Evolutionary conservation across 2,329 filamentous ascomycete species (phyloP), one percentile per base, ranked within the genome.

Genomic region (Arthrobotrys megalospora): DNA sequence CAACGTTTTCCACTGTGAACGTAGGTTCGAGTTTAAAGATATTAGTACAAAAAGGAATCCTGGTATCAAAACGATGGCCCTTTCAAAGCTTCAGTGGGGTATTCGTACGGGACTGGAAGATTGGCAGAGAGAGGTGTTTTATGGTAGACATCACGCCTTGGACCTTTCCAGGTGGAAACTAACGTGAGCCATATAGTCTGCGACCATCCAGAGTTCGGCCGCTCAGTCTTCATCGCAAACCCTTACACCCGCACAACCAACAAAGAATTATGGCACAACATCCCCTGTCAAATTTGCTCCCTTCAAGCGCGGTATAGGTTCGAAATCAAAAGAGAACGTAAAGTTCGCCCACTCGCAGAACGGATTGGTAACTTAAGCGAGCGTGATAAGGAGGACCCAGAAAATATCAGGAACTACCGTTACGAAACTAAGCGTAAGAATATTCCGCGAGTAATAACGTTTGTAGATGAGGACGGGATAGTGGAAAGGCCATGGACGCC

Each of bases 261-360:
- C 11, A 50, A 43, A 19, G 47, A 28, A 6, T 12, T 65, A 14
- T 77, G 73, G 73, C 16, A 14, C 7, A 62, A n/a, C 1, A 71
- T 77, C 4, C 66, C 73, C n/a, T 77, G 73, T 32, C 73, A 77
- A 55, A 21, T 77, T 4, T 24, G 34, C 41, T n/a, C n/a, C n/a
- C 43, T 77, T n/a, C 38, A 63, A 14, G 11, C 70, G 5, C 60
- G 52, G 19, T 77, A 77, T 19, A 71, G 66, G 66, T 71, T 45
- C 24, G 66, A 77, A 50, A 62, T 66, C 60, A 62, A 52, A 8
- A 58, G 73, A 1, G 48, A 34, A 8, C 73, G 66, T 38, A 8
- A 34, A 14, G 16, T 71, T 10, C 38, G 14, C 0, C 66, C 62
- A 3, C 19, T 66, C n/a, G 34, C 3, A 2, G 16, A 53, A 1